Conservation (phyloP, 2,329 filamentous ascomycete species). For the Xylariaceae sp. region DNA sequence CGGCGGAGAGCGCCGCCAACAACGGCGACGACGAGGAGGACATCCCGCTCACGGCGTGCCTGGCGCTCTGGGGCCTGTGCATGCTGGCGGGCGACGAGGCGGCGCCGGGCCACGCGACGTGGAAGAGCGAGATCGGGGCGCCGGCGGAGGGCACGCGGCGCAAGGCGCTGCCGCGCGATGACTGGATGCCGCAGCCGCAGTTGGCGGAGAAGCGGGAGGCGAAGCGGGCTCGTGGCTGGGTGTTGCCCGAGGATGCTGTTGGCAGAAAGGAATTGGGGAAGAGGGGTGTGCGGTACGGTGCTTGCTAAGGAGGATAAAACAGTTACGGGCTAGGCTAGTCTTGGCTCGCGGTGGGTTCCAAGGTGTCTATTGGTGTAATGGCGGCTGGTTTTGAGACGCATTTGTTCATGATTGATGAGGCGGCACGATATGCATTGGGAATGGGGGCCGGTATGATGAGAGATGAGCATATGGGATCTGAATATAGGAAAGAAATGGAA, state of each 20-base stretch:
- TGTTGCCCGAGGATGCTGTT: conserved; percentile 69
- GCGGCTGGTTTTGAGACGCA: neutral
- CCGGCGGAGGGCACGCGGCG: conserved; percentile 68
- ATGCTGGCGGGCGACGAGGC: conserved; percentile 60
- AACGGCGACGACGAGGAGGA: conserved; percentile 28
- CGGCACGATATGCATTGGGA: conserved; percentile 2
- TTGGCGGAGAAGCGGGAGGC: conserved; percentile 71
- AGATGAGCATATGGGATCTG: conserved; percentile 1
- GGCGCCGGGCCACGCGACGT: conserved; percentile 52
- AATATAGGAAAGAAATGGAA: neutral
- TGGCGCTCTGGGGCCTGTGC: conserved; percentile 75
- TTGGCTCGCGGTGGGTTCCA: no score
- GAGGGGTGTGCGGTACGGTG: conserved; percentile 56
- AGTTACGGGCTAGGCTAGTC: neutral
- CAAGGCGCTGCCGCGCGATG: conserved; percentile 65
- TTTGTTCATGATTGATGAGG: conserved; percentile 1
- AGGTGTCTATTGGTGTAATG: no score
- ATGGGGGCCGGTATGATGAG: conserved; percentile 1
- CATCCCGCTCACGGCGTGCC: conserved; percentile 60
- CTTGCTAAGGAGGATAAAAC: conserved; percentile 27
- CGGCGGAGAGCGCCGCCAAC: conserved; percentile 7
- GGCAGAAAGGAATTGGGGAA: conserved; percentile 68
- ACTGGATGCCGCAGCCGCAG: conserved; percentile 72
- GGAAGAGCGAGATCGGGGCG: conserved; percentile 69
- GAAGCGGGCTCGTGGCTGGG: conserved; percentile 70